Percentiles rank a stretch among this genome's conserved stretches.
Evolutionary conservation across 805 yeast genomes (phyloP).

Genomic region (Yarrowia alimentaria): DNA sequence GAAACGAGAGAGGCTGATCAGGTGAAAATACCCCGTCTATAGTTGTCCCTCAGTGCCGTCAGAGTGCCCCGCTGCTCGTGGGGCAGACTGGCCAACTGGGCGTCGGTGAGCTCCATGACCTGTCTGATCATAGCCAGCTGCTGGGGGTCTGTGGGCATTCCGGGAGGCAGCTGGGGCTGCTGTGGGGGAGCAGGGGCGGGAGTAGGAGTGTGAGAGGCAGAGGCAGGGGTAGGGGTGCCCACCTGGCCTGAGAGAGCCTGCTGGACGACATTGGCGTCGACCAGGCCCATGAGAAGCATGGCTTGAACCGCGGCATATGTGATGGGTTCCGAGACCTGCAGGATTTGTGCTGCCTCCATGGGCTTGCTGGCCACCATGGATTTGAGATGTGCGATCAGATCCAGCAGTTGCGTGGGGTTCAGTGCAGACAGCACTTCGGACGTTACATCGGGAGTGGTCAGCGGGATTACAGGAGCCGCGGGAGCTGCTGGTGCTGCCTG

Average conservation of each 20-base stretch:
- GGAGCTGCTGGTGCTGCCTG: too few relatives aligned
- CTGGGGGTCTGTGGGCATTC: too few relatives aligned
- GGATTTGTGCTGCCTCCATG: slow-evolving; percentile 55
- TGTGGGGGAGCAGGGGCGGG: slow-evolving; percentile 28
- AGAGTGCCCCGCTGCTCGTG: slow-evolving; percentile 47
- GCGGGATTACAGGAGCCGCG: slow-evolving; percentile 29
- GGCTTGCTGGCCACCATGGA: slow-evolving; percentile 59
- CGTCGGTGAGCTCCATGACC: slow-evolving; percentile 50
- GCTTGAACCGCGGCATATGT: slow-evolving; percentile 75
- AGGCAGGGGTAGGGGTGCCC: too few relatives aligned
- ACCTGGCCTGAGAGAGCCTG: slow-evolving; percentile 33
- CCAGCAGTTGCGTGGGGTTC: slow-evolving; percentile 50
- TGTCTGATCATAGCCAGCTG: slow-evolving; percentile 50
- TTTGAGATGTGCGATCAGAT: slow-evolving; percentile 55
- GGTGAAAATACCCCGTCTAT: slow-evolving; percentile 28
- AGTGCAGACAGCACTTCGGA: slow-evolving; percentile 41
- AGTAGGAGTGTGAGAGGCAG: slow-evolving; percentile 18
- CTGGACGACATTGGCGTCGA: slow-evolving; percentile 35
- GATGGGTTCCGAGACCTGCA: slow-evolving; percentile 61
- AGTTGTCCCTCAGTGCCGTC: slow-evolving; percentile 33
- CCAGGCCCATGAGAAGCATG: slow-evolving; percentile 46
- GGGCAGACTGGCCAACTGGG: slow-evolving; percentile 49
- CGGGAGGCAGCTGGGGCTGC: slow-evolving; percentile 28
- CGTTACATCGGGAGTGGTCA: slow-evolving; percentile 55
- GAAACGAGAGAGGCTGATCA: too few relatives aligned